Conservation (phyloP, 2,329 filamentous ascomycete genomes). For the Fusarium circinatum region DNA sequence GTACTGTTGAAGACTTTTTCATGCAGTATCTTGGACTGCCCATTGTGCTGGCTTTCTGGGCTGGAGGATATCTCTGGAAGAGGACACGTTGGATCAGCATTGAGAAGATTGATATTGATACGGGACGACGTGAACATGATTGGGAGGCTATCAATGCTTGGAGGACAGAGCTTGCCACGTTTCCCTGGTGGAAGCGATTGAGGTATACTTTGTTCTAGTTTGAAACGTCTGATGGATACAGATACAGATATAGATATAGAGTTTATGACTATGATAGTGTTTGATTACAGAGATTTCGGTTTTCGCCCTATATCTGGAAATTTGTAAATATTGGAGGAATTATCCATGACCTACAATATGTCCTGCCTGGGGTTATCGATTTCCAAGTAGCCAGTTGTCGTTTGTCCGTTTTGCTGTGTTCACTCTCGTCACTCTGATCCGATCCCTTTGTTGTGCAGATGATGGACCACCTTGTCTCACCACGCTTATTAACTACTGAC, state of each 20-base stretch:
- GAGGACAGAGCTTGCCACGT: slow-evolving; percentile 58
- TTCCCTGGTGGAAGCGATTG: slow-evolving; percentile 59
- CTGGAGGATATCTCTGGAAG: slow-evolving; percentile 72
- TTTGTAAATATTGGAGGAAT: accelerated
- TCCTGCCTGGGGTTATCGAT: neutral
- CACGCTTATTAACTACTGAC: neutral
- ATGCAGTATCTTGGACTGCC: slow-evolving; percentile 63
- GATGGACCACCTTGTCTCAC: neutral
- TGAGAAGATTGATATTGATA: slow-evolving; percentile 73
- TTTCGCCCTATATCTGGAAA: accelerated
- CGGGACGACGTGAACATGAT: slow-evolving; percentile 70
- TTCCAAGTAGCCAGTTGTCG: accelerated
- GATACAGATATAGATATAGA: neutral
- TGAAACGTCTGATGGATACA: accelerated
- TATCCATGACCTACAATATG: accelerated
- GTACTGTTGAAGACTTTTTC: slow-evolving; percentile 63
- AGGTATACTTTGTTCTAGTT: slow-evolving; percentile 23
- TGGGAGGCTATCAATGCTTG: slow-evolving; percentile 69
- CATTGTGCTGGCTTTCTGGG: slow-evolving; percentile 65
- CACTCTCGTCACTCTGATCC: neutral
- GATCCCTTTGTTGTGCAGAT: neutral
- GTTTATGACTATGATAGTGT: neutral
- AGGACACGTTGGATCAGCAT: slow-evolving; percentile 66
- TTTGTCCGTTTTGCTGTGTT: neutral
- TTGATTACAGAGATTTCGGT: neutral